phyloP scores from a whole-genome alignment of 129 eudicot genomes.

The Flaveria brownii region DNA sequence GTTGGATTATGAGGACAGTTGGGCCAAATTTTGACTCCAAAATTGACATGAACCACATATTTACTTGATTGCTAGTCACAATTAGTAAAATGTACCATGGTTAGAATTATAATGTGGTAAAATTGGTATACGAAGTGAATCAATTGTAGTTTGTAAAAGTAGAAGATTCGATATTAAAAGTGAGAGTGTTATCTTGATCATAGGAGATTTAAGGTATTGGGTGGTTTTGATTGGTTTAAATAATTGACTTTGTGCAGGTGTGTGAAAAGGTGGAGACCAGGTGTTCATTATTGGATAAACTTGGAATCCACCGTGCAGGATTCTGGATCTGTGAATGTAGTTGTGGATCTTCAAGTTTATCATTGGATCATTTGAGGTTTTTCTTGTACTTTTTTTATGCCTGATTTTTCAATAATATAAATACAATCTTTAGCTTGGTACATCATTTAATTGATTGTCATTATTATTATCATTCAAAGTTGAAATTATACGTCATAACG shows the following conservation, averaged over 20 bases:
- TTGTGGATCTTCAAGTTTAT: constrained; percentile 45
- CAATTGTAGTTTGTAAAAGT: neutral
- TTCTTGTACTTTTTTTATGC: neutral
- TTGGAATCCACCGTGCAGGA: constrained; percentile 57
- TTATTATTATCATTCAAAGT: neutral
- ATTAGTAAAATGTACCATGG: neutral
- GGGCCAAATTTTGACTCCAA: neutral
- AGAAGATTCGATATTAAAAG: neutral
- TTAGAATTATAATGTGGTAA: neutral
- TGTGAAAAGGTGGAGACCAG: constrained; percentile 50
- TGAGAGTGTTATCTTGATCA: neutral
- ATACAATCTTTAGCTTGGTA: neutral
- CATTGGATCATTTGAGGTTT: constrained; percentile 49
- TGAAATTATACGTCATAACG: too few relatives aligned
- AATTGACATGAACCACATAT: neutral
- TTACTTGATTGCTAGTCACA: neutral
- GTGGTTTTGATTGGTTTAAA: constrained; percentile 3
- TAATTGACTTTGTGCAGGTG: constrained; percentile 30
- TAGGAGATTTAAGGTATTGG: neutral
- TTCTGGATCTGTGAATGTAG: constrained; percentile 79
- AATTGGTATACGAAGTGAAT: neutral
- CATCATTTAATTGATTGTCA: neutral
- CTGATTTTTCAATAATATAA: neutral
- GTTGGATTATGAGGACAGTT: neutral
- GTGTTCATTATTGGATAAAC: constrained; percentile 61